Evolutionary conservation across 164 flowering plant species (phyloP), one percentile per base, ranked within the genome.

Genomic region (Magnolia sinica): DNA sequence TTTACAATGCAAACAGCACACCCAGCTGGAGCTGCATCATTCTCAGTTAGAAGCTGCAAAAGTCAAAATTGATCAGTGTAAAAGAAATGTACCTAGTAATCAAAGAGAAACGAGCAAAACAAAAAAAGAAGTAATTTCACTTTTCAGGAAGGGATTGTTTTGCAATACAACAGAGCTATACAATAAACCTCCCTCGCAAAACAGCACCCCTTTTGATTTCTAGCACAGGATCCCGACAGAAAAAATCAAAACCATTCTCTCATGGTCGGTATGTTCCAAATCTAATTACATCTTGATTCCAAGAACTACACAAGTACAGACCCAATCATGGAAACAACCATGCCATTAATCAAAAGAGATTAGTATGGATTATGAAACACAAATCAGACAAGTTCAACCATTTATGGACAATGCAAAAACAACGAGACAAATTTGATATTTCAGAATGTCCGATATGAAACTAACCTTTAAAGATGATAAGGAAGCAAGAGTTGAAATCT

Each of bases 401-500:
- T 66, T 10, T 10, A 5, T 23, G 3, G 16, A 37, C 45, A 37
- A 37, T 37, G 45, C 45, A 4, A 55, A 66, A 20, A 9, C 70
- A 27, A 24, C 2, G 37, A 22, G 37, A 9, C 68, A 65, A 68
- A 29, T 45, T 45, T n/a, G 13, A 72, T 55, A 55, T 55, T 29
- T 23, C 52, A 29, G 8, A 29, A 8, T 4, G 23, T 55, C 49
- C 3, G 7, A 64, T 23, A 64, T 55, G 45, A 10, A 50, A 29
- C 31, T 4, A 73, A 92, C 99, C 89, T 85, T 81, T 66, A 94
- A 81, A 70, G 96, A 89, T 61, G 95, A 92, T 77, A 92, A 79
- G 52, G 86, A 82, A 51, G 98, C 96, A 72, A 96, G 95, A 59
- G 98, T 96, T 20, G 80, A 63, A 74, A 96, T 91, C 86, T 91